Evolutionary conservation across 371 early-diverging fungal genomes (phyloP), one percentile per base, ranked within the genome.

Genomic region (Sporodiniella umbellata): DNA sequence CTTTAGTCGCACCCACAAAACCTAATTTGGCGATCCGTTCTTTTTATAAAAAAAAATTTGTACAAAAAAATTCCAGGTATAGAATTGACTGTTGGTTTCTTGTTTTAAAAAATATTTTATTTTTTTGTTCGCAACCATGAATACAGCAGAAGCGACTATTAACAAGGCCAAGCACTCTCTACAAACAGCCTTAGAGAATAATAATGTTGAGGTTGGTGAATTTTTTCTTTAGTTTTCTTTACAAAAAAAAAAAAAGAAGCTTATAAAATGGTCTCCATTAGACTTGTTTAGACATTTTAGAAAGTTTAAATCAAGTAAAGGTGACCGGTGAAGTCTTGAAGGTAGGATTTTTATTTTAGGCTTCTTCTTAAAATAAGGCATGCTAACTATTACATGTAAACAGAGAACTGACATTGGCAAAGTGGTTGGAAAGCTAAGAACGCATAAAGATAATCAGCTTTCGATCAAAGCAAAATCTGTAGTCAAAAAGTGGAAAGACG

Each of bases 401-500:
- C 51, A 85, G 86, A 78, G 78, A 60, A 90, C 94, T 0, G 85
- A 84, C 19, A 84, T 91, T 53, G 95, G 95, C 7, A 68, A 88
- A 54, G 75, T 79, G 26, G 78, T 94, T 33, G 88, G 86, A 50
- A 82, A 84, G 39, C 66, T 93, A 48, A 70, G 88, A 23, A 83
- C 81, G 48, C 79, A 86, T 42, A 66, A 75, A 12, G 77, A 84
- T 45, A 56, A 70, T 2, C 74, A 73, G 3, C 70, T 92, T 19
- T 79, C 84, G 0, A 66, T 60, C 19, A 55, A 75, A 48, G 85
- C 90, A 4, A 89, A 86, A 54, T 75, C 69, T 25, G 67, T 89
- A 23, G 86, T 94, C 0, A 72, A 72, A 51, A 87, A 86, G 43
- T 95, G 95, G 95, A 92, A 92, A 60, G 68, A 75, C 38, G 86